Conservation (phyloP, 2,329 filamentous ascomycete genomes). For the Cordyceps tenuipes region DNA sequence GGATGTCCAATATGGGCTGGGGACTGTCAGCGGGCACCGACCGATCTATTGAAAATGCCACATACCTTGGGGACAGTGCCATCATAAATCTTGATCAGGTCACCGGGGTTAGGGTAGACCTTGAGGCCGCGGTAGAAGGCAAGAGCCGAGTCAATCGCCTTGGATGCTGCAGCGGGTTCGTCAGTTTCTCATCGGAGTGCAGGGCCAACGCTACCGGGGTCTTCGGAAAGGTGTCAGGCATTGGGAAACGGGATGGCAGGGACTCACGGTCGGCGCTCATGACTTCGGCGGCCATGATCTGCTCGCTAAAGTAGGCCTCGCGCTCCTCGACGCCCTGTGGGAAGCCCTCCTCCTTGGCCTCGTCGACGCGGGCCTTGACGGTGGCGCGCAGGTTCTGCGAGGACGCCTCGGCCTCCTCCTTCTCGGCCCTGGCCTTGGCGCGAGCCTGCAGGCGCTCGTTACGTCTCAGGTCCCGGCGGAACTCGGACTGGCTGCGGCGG, state of each 20-base stretch:
- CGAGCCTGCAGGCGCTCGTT: constrained; percentile 67
- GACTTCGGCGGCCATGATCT: constrained; percentile 81
- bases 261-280: constrained; percentile 71
- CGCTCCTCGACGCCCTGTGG: constrained; percentile 84
- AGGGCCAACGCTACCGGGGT: too few species aligned
- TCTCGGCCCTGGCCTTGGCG: constrained; percentile 59
- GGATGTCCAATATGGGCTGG: constrained; percentile 84
- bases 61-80: constrained; percentile 91
- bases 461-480: constrained; percentile 60
- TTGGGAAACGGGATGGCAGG: constrained; percentile 11
- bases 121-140: constrained; percentile 98
- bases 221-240: too few species aligned
- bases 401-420: constrained; percentile 61
- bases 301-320: constrained; percentile 93
- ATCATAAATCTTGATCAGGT: constrained; percentile 94
- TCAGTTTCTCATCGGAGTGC: neutral
- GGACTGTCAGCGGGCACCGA: constrained; percentile 15
- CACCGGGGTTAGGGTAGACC: constrained; percentile 89
- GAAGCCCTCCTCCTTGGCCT: constrained; percentile 86
- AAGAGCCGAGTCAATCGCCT: constrained; percentile 74
- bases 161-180: constrained; percentile 41
- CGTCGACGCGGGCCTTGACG: constrained; percentile 68
- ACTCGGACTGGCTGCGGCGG: constrained; percentile 55
- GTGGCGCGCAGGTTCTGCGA: constrained; percentile 59
- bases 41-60: neutral